A percentile compares a stretch with the other conserved stretches of the same genome.
Conservation (phyloP, 23 red algal genomes). For the Gracilaria domingensis region DNA sequence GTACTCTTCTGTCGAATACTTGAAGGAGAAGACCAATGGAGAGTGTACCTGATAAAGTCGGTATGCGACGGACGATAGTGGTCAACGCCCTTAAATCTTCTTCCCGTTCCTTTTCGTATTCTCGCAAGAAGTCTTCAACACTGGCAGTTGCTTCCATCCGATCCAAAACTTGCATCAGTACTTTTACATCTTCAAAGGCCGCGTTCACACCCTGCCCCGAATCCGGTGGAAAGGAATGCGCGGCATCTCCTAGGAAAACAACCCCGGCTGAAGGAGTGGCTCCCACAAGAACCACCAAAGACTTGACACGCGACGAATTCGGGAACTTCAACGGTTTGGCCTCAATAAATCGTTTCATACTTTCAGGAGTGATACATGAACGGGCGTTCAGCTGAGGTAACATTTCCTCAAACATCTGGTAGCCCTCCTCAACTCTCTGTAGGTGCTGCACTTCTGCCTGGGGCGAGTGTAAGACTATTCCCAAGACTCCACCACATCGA, state of each 20-base stretch:
- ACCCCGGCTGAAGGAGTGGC: constrained; percentile 18
- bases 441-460: background rate
- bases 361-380: background rate
- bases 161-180: constrained; percentile 45
- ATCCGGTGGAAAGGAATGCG: constrained; percentile 72
- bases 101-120: constrained; percentile 46
- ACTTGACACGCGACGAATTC: constrained; percentile 11
- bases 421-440: constrained; percentile 32
- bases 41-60: background rate
- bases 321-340: background rate
- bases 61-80: background rate
- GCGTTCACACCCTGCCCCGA: constrained; percentile 62
- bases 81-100: constrained; percentile 56
- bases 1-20: background rate
- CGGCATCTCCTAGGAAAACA: constrained; percentile 65
- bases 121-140: constrained; percentile 26
- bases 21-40: background rate
- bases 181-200: constrained; percentile 54
- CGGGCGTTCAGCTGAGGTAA: constrained; percentile 59
- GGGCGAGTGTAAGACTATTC: background rate
- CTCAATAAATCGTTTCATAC: constrained; percentile 57
- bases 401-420: constrained; percentile 46
- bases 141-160: background rate
- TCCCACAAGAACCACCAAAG: constrained; percentile 40
- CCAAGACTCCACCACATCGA: background rate